A percentile compares a stretch with the other conserved stretches of the same genome.
Evolutionary conservation across 352 stramenopile genomes (phyloP).

Genomic region (Phytophthora pistaciae): DNA sequence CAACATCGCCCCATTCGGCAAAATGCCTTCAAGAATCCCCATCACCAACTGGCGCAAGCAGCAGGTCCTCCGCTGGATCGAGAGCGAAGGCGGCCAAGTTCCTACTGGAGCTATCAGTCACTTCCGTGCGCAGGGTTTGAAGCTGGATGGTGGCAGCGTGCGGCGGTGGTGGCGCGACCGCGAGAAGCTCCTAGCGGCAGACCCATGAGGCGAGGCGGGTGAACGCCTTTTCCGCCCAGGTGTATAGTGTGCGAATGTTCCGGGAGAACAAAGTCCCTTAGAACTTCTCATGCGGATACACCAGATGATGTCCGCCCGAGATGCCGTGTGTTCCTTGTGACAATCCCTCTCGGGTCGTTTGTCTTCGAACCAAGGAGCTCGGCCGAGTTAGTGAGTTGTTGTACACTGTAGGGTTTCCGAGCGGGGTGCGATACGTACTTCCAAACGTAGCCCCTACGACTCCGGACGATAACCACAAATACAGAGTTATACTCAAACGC

Average conservation of each 20-base stretch:
- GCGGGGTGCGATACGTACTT: no score
- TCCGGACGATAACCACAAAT: no score
- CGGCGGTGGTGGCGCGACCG: slow-evolving; percentile 28
- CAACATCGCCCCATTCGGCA: neutral
- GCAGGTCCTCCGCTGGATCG: slow-evolving; percentile 15
- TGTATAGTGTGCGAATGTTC: no score
- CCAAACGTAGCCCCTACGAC: no score
- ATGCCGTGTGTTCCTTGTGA: no score
- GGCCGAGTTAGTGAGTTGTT: neutral
- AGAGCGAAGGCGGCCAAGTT: slow-evolving; percentile 5
- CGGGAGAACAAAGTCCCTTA: no score
- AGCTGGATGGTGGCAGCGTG: slow-evolving; percentile 11
- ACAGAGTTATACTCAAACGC: neutral
- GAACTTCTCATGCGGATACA: neutral
- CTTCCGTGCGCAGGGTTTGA: slow-evolving; percentile 19
- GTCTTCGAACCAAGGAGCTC: neutral
- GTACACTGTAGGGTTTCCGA: neutral
- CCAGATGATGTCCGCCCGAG: neutral
- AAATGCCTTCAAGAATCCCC: slow-evolving; percentile 12
- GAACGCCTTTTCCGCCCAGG: no score
- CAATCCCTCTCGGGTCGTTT: neutral
- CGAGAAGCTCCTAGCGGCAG: slow-evolving; percentile 11
- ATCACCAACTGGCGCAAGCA: slow-evolving; percentile 6
- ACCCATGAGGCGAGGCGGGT: no score
- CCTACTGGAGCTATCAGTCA: slow-evolving; percentile 14